These are phyloP conservation scores for Fonsecaea monophora DNA, from an alignment of 2,329 filamentous ascomycete species.

Conservation along the genomic window DNA sequence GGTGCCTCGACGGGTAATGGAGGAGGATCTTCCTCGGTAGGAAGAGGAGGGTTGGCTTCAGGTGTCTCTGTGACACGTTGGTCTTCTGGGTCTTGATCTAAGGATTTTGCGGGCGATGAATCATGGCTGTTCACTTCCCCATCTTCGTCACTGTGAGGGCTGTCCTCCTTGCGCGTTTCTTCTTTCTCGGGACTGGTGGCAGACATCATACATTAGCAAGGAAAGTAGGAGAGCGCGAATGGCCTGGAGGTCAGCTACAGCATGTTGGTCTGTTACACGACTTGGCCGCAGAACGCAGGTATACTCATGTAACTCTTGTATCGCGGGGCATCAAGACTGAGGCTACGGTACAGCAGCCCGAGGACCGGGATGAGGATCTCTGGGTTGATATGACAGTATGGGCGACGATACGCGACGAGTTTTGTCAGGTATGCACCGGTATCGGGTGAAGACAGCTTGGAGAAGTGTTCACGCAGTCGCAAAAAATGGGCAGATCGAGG, in stretches of 20 bases:
- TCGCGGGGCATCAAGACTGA: neutral
- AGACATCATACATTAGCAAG: conserved; percentile 41
- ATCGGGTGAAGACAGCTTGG: neutral
- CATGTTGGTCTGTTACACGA: conserved; percentile 33
- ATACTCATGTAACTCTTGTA: conserved; percentile 31
- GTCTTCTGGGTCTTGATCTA: conserved; percentile 15
- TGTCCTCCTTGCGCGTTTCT: conserved; percentile 17
- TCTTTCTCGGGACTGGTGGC: conserved; percentile 37
- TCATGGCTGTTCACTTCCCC: conserved; percentile 32
- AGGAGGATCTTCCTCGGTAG: conserved; percentile 53
- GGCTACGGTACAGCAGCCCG: conserved; percentile 2
- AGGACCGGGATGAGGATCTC: neutral
- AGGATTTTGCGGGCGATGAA: conserved; percentile 16
- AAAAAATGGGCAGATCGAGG: neutral
- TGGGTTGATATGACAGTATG: neutral
- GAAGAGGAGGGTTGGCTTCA: conserved; percentile 47
- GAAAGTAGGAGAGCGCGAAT: conserved; percentile 36
- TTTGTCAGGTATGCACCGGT: neutral
- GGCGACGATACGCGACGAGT: neutral
- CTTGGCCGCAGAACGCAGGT: conserved; percentile 18
- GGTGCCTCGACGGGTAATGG: conserved; percentile 62
- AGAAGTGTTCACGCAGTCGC: neutral
- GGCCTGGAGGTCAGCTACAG: conserved; percentile 42
- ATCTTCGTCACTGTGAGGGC: conserved; percentile 21
- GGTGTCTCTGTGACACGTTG: conserved; percentile 7